phyloP scores from a whole-genome alignment of 2,329 filamentous ascomycete species.

The Clonostachys chloroleuca region DNA sequence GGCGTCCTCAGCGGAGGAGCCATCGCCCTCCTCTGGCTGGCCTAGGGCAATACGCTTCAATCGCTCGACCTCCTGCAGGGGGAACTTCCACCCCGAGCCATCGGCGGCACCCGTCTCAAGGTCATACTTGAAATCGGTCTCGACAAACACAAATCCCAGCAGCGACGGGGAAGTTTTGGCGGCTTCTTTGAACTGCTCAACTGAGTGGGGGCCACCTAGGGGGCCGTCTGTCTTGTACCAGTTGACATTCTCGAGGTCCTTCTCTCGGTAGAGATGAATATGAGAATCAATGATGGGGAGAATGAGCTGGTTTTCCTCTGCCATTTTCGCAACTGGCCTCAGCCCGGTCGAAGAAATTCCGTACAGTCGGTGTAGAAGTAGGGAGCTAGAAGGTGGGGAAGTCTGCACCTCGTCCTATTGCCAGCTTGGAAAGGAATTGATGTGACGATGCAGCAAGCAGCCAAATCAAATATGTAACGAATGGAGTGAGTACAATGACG shows the following conservation, averaged over 20 bases:
- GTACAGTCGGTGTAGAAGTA: too few relatives aligned
- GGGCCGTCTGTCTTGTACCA: slow-evolving; percentile 62
- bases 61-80: slow-evolving; percentile 69
- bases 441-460: too few relatives aligned
- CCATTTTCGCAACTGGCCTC: too few relatives aligned
- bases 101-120: slow-evolving; percentile 38
- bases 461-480: too few relatives aligned
- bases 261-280: slow-evolving; percentile 78
- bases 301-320: slow-evolving; percentile 17
- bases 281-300: slow-evolving; percentile 80
- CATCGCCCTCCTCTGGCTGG: slow-evolving; percentile 58
- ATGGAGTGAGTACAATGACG: too few relatives aligned
- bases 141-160: slow-evolving; percentile 75
- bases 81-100: slow-evolving; percentile 58
- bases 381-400: too few relatives aligned
- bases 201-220: slow-evolving; percentile 53
- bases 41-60: slow-evolving; percentile 63
- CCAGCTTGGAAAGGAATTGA: too few relatives aligned
- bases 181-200: slow-evolving; percentile 56
- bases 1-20: slow-evolving; percentile 39
- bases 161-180: slow-evolving; percentile 36
- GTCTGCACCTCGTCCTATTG: too few relatives aligned
- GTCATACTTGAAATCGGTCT: slow-evolving; percentile 71
- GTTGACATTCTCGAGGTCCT: slow-evolving; percentile 60
- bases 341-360: too few relatives aligned